Base-by-base conservation (phyloP, 78 protist genomes). In the Guillardia theta region DNA sequence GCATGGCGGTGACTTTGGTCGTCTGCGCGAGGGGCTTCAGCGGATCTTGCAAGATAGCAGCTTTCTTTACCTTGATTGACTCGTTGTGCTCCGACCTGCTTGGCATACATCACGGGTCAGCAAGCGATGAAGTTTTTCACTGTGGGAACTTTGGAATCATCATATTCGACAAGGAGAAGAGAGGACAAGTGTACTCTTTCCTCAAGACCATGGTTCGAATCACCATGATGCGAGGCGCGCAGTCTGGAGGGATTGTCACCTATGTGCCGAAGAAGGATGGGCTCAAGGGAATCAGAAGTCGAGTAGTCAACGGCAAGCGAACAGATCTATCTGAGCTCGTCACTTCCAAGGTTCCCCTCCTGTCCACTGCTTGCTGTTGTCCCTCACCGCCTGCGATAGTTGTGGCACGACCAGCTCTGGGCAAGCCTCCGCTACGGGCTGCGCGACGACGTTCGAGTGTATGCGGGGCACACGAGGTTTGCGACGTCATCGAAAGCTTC, bases 141-240 rank as follows among this genome's bases (percentile, higher is more conserved):
- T 90, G 93, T 48, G 93, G 93, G 50, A 90, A 90, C 78, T 90
- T 90, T 64, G 93, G 93, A 18, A 36, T 90, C 22, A 45, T 90
- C 33, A 19, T 90, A 19, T 78, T 90, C 36, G 15, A 36, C 41
- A 27, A 10, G 36, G 48, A 1, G 43, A 0, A 41, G n/a, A 12
- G 80, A 15, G 0, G 18, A 37, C 12, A 19, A n/a, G 80, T 19
- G 36, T 3, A 27, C 1, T 22, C 2, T 50, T 0, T 90, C 48
- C 47, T 90, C 47, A 41, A 45, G 36, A 8, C 27, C 58, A 90
- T 90, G 93, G 21, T 90, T 4, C 77, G 80, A 9, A 50, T 90
- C 37, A 90, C 93, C 39, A 90, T 90, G 93, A 21, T 90, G 4
- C 93, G 93, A 46, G 93, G 93, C 21, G 93, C 93, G 3, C 93